Percentiles rank a stretch among this genome's conserved stretches.
Evolutionary conservation across 2,329 filamentous ascomycete genomes (phyloP).

Genomic region (Aureobasidium musti): DNA sequence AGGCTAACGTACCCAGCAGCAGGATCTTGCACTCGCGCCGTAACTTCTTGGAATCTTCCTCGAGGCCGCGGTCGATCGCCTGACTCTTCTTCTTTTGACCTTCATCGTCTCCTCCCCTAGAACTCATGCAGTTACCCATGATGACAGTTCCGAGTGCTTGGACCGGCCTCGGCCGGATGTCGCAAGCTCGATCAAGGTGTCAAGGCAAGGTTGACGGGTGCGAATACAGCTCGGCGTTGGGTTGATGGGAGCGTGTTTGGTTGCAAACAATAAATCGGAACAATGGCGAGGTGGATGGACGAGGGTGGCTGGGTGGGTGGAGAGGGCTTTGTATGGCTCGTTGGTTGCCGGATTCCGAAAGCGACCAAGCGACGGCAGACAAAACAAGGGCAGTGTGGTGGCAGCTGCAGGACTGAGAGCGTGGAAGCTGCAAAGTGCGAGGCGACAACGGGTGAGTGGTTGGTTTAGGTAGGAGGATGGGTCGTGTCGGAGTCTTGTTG

Average conservation of each 20-base stretch:
- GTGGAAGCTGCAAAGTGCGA: neutral
- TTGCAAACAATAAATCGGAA: constrained; percentile 19
- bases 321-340: constrained; percentile 17
- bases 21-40: constrained; percentile 99
- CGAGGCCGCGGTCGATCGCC: constrained; percentile 88
- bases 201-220: neutral
- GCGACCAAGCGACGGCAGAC: constrained; percentile 13
- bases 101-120: constrained; percentile 79
- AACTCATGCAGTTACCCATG: constrained; percentile 96
- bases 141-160: constrained; percentile 31
- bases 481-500: neutral
- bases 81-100: constrained; percentile 97
- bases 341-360: constrained; percentile 21
- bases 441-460: neutral
- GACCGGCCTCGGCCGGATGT: constrained; percentile 30
- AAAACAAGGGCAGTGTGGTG: neutral
- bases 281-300: constrained; percentile 20
- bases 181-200: constrained; percentile 27
- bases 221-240: constrained; percentile 5
- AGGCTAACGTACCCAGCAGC: constrained; percentile 70
- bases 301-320: constrained; percentile 9
- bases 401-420: neutral
- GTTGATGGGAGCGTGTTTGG: constrained; percentile 6
- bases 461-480: neutral
- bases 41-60: constrained; percentile 90